phyloP scores from a whole-genome alignment of 73 alveolate genomes.

The Diophrys sp. region DNA sequence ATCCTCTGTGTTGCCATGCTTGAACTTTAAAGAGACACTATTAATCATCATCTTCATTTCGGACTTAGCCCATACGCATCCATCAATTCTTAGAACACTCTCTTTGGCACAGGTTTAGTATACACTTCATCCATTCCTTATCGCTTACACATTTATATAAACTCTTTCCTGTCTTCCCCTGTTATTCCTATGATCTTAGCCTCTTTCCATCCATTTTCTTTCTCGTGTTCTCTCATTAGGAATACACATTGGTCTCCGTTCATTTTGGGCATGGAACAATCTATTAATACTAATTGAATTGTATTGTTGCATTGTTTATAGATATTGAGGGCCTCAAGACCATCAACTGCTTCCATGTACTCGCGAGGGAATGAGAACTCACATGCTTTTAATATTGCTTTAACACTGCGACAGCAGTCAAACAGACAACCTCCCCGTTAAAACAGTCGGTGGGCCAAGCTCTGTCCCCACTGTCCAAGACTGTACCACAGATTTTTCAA shows the following conservation, averaged over 20 bases:
- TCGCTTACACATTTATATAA: not conserved
- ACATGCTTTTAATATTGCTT: no score
- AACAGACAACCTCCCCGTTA: no score
- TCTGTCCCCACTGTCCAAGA: no score
- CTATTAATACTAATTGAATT: not conserved
- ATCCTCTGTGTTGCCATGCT: conserved; percentile 69
- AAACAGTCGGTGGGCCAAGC: no score
- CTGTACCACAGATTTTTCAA: no score
- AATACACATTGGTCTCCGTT: not conserved
- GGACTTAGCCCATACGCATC: no score
- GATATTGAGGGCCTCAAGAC: not conserved
- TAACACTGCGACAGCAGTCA: no score
- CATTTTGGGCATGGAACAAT: not conserved
- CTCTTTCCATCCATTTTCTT: not conserved
- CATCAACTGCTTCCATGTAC: not conserved
- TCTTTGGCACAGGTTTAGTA: not conserved
- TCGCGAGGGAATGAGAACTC: not conserved
- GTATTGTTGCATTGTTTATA: not conserved
- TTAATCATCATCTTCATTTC: no score
- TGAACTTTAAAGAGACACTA: conserved; percentile 1
- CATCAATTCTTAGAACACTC: not conserved
- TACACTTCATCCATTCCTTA: not conserved
- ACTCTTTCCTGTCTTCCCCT: not conserved
- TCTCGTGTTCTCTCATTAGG: not conserved
- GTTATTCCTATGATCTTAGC: not conserved